A percentile compares a stretch with the other conserved stretches of the same genome.
Conservation (phyloP, 2,329 filamentous ascomycete genomes). For the Coleophoma crateriformis region DNA sequence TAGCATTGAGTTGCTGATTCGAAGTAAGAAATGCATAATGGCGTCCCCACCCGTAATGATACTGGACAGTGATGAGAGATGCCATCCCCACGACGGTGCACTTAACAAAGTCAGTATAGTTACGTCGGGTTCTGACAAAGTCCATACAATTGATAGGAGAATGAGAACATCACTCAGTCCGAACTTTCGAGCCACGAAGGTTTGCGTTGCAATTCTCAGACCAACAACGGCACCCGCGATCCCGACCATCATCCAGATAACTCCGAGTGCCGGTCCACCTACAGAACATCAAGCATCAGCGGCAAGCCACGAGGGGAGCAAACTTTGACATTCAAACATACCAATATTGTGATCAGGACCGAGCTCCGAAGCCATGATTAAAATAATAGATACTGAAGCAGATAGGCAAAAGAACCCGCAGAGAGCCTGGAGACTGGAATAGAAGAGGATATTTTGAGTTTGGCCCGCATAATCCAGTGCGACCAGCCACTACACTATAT, state of each 20-base stretch:
- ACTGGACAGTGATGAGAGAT: not conserved
- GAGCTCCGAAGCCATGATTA: too few species aligned
- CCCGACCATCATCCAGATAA: conserved; percentile 7
- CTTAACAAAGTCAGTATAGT: not conserved
- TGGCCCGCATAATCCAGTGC: too few species aligned
- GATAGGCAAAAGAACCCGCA: too few species aligned
- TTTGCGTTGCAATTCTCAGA: conserved; percentile 9
- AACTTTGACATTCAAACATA: too few species aligned
- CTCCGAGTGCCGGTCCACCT: conserved; percentile 2
- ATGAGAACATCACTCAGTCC: conserved; percentile 11
- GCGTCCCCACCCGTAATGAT: conserved; percentile 1
- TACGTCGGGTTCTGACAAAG: not conserved
- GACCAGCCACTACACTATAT: too few species aligned
- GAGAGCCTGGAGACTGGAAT: too few species aligned
- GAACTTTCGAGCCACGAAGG: conserved; percentile 3
- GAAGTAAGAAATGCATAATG: not conserved
- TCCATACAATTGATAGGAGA: conserved; percentile 6
- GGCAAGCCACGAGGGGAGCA: too few species aligned
- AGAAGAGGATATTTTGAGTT: too few species aligned
- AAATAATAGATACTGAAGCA: too few species aligned
- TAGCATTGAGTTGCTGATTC: not conserved
- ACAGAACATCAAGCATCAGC: not conserved
- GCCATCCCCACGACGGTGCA: not conserved
- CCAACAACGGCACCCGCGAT: conserved; percentile 7
- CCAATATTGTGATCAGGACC: too few species aligned